Conservation (phyloP, 2,329 filamentous ascomycete species). For the Dendrostoma leiphaemia region DNA sequence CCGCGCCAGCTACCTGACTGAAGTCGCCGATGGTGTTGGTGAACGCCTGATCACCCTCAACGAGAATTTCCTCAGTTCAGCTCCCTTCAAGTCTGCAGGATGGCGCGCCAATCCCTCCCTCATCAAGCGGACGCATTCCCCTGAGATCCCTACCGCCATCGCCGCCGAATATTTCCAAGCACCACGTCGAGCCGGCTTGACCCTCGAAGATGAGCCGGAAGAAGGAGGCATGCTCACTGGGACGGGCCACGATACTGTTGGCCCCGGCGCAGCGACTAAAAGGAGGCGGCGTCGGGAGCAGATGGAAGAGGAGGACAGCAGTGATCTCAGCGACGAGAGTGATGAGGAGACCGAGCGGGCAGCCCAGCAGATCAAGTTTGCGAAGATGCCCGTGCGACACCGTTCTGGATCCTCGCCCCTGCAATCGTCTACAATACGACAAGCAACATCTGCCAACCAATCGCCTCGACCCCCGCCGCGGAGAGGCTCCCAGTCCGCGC, state of each 20-base stretch:
- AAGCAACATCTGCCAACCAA: slow-evolving; percentile 46
- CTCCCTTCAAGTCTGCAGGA: slow-evolving; percentile 78
- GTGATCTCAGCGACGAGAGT: slow-evolving; percentile 80
- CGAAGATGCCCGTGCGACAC: slow-evolving; percentile 87
- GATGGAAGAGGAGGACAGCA: slow-evolving; percentile 82
- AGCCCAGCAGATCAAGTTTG: slow-evolving; percentile 90
- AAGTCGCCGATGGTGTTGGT: slow-evolving; percentile 79
- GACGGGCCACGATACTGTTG: slow-evolving; percentile 65
- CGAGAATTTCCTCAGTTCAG: slow-evolving; percentile 74
- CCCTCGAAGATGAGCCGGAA: slow-evolving; percentile 69
- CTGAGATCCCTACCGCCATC: slow-evolving; percentile 79
- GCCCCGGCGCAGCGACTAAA: slow-evolving; percentile 65
- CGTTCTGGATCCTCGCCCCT: slow-evolving; percentile 87
- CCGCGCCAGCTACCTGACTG: slow-evolving; percentile 74
- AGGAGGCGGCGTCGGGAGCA: slow-evolving; percentile 67
- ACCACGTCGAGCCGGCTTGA: slow-evolving; percentile 59
- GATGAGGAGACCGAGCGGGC: slow-evolving; percentile 75
- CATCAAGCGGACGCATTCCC: slow-evolving; percentile 80
- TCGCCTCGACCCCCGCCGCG: slow-evolving; percentile 49
- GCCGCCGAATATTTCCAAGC: slow-evolving; percentile 82
- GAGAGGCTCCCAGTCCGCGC: slow-evolving; percentile 68
- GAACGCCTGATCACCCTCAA: slow-evolving; percentile 82
- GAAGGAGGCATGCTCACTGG: slow-evolving; percentile 72
- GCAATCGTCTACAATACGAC: slow-evolving; percentile 61
- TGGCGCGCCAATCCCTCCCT: slow-evolving; percentile 74